phyloP scores from a whole-genome alignment of 805 yeast genomes.

The Lipomyces mesembrius region DNA sequence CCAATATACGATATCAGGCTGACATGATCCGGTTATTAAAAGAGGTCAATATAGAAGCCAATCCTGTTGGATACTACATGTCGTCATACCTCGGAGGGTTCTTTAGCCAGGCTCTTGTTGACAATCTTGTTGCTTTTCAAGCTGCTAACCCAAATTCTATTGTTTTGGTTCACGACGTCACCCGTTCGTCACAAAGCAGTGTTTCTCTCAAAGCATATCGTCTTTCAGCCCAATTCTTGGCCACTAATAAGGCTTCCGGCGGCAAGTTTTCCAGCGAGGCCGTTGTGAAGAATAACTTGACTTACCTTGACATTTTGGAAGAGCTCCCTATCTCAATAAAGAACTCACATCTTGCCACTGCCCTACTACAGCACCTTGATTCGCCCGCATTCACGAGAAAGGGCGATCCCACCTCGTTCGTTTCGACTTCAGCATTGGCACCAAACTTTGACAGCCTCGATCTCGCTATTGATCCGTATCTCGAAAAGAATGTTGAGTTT shows the following conservation, averaged over 20 bases:
- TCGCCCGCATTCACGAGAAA: slow-evolving; percentile 26
- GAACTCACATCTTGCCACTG: slow-evolving; percentile 69
- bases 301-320: slow-evolving; percentile 68
- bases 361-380: slow-evolving; percentile 51
- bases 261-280: slow-evolving; percentile 70
- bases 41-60: slow-evolving; percentile 67
- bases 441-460: slow-evolving; percentile 48
- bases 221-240: slow-evolving; percentile 64
- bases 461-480: slow-evolving; percentile 50
- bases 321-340: slow-evolving; percentile 70
- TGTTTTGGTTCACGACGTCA: slow-evolving; percentile 59
- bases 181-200: slow-evolving; percentile 62
- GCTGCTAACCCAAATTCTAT: slow-evolving; percentile 57
- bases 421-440: slow-evolving; percentile 33
- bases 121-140: slow-evolving; percentile 70
- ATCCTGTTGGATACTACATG: slow-evolving; percentile 82
- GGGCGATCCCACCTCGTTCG: slow-evolving; percentile 26
- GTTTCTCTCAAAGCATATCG: slow-evolving; percentile 71
- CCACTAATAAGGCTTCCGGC: slow-evolving; percentile 51
- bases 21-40: slow-evolving; percentile 67
- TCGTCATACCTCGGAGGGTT: slow-evolving; percentile 71
- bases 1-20: slow-evolving; percentile 69
- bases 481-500: slow-evolving; percentile 59
- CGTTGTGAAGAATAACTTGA: slow-evolving; percentile 62
- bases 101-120: slow-evolving; percentile 64